Evolutionary conservation across 2,329 filamentous ascomycete species (phyloP).

Genomic region (Aspergillus arachidicola): DNA sequence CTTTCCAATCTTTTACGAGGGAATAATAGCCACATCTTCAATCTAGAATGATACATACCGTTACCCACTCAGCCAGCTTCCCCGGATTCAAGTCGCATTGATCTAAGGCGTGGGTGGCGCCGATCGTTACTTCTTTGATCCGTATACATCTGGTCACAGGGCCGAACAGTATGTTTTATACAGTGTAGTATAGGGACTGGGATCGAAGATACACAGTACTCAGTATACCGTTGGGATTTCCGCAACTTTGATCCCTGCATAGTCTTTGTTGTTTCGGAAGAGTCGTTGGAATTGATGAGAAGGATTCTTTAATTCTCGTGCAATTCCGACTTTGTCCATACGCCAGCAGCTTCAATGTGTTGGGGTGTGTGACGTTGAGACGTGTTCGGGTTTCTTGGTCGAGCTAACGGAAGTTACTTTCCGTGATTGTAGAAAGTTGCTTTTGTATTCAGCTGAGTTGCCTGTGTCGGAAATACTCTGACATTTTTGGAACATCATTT

Average conservation of each 20-base stretch:
- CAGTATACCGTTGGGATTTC: slow-evolving; percentile 4
- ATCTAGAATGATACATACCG: neutral
- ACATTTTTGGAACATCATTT: neutral
- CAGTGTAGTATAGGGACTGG: neutral
- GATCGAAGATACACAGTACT: slow-evolving; percentile 3
- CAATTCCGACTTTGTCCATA: neutral
- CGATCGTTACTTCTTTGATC: slow-evolving; percentile 9
- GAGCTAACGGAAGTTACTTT: neutral
- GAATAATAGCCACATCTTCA: neutral
- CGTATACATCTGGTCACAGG: neutral
- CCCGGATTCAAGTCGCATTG: slow-evolving; percentile 15
- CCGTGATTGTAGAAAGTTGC: neutral
- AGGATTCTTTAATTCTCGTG: neutral
- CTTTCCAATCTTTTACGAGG: neutral
- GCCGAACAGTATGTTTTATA: slow-evolving; percentile 9
- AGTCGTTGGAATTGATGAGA: neutral
- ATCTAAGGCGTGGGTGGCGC: slow-evolving; percentile 16
- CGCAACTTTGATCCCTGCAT: slow-evolving; percentile 5
- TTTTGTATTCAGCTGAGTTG: neutral
- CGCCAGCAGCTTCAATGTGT: neutral
- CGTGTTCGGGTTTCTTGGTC: neutral
- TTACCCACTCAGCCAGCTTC: slow-evolving; percentile 12
- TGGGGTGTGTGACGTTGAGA: neutral
- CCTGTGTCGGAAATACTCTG: neutral
- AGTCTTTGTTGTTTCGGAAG: neutral